Evolutionary conservation across 1,139 yeast genomes (phyloP).

Genomic region (Ogataea hybrid): DNA sequence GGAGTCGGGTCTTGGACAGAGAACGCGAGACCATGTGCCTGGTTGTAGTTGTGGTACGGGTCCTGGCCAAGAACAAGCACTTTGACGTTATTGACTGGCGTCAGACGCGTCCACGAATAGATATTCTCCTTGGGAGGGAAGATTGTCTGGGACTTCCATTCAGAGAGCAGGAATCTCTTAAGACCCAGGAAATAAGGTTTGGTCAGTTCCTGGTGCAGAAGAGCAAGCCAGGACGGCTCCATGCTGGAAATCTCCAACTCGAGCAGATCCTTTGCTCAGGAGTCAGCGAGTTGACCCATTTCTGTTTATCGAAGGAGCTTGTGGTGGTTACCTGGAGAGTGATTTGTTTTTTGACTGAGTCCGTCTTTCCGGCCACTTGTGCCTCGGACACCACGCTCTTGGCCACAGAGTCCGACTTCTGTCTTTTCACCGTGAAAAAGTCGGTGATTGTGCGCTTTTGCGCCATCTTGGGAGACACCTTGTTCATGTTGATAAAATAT

Average conservation of each 20-base stretch:
- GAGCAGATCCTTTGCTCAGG: slow-evolving; percentile 53
- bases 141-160: slow-evolving; percentile 36
- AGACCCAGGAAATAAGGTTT: slow-evolving; percentile 83
- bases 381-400: background rate
- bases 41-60: slow-evolving; percentile 89
- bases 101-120: slow-evolving; percentile 91
- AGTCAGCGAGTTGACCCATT: slow-evolving; percentile 55
- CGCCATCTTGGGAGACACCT: slow-evolving; percentile 6
- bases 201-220: slow-evolving; percentile 67
- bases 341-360: slow-evolving; percentile 2
- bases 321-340: slow-evolving; percentile 15
- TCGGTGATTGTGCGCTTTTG: slow-evolving; percentile 30
- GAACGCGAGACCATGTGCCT: slow-evolving; percentile 96
- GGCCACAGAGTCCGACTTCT: slow-evolving; percentile 12
- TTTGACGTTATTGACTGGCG: slow-evolving; percentile 72
- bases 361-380: slow-evolving; percentile 8
- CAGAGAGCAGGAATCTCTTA: slow-evolving; percentile 53
- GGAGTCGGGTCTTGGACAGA: slow-evolving; percentile 79
- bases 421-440: slow-evolving; percentile 27
- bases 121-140: slow-evolving; percentile 79
- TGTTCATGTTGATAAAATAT: slow-evolving; percentile 3
- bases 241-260: slow-evolving; percentile 66
- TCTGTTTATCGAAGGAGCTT: slow-evolving; percentile 40
- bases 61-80: slow-evolving; percentile 93
- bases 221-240: slow-evolving; percentile 76